Evolutionary conservation across 768 basidiomycete species (phyloP), one percentile per base, ranked within the genome.

Genomic region (Rhodotorula kratochvilovae): DNA sequence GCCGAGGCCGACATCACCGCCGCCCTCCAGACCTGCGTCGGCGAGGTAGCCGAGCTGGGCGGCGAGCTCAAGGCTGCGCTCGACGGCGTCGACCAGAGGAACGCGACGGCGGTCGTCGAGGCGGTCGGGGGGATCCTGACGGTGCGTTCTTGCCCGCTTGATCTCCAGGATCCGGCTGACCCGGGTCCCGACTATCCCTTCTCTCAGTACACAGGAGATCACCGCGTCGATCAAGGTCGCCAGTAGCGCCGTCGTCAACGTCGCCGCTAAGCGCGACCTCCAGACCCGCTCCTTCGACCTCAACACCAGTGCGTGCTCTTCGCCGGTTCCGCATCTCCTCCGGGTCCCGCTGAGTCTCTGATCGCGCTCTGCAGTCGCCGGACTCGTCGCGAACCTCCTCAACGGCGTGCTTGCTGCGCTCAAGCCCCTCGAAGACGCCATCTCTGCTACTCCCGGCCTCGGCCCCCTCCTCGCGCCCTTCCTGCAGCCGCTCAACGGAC

Each of bases 381-480:
- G 15, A 1, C 61, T 63, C 56, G 48, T 63, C 48, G 68, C 57
- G 7, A 45, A 42, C 15, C 56, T 69, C 23, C 29, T 69, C 48
- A 69, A 69, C 62, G 48, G 29, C 29, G 45, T 45, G 12, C 61
- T 69, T 21, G 56, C 48, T 17, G 68, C 68, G 15, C 61, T 69
- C 48, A 13, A n/a, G 25, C 68, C 68, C 16, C 35, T 69, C 36
- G 56, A 59, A n/a, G 31, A 57, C 36, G 48, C 53, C 62, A 29
- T 69, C 62, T 48, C 50, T 29, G 25, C 55, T 11, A 39, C 48
- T 12, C 68, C 63, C 31, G 48, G 46, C 21, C 68, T 69, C 29
- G 61, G 68, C 0, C 39, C 63, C 23, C 56, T 69, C 29, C 62
- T 69, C 48, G 4, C 39, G 2, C 56, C 62, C 4, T 36, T 58